Evolutionary conservation across 2,329 filamentous ascomycete species (phyloP).

Genomic region (Colletotrichum cereale): DNA sequence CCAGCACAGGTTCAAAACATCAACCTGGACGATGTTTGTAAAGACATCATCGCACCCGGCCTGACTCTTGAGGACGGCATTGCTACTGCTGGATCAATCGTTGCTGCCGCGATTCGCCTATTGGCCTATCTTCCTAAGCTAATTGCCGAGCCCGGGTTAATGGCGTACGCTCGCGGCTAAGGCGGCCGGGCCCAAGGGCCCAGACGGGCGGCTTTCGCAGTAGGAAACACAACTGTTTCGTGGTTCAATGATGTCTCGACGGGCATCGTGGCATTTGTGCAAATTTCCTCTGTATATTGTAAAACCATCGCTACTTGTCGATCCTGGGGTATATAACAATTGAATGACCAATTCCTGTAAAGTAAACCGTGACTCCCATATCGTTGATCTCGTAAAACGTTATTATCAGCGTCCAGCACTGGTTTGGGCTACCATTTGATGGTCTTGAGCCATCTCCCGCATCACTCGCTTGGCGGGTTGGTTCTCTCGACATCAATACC

Average conservation of each 20-base stretch:
- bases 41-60: slow-evolving; percentile 28
- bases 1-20: slow-evolving; percentile 13
- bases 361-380: not conserved
- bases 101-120: slow-evolving; percentile 14
- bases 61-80: slow-evolving; percentile 25
- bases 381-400: not conserved
- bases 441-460: not conserved
- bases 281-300: not conserved
- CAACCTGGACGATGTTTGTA: slow-evolving; percentile 22
- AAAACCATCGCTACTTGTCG: not conserved
- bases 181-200: rapidly evolving
- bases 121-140: slow-evolving; percentile 31
- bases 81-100: slow-evolving; percentile 19
- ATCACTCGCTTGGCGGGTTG: not conserved
- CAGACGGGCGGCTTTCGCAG: rapidly evolving
- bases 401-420: not conserved
- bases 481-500: slow-evolving; percentile 7
- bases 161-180: slow-evolving; percentile 6
- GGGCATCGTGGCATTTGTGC: not conserved
- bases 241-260: not conserved
- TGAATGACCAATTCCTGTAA: not conserved
- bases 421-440: not conserved
- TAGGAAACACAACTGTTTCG: no score
- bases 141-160: slow-evolving; percentile 26
- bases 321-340: not conserved